Conservation (phyloP, 148 eudicot species). For the Rhododendron molle region DNA sequence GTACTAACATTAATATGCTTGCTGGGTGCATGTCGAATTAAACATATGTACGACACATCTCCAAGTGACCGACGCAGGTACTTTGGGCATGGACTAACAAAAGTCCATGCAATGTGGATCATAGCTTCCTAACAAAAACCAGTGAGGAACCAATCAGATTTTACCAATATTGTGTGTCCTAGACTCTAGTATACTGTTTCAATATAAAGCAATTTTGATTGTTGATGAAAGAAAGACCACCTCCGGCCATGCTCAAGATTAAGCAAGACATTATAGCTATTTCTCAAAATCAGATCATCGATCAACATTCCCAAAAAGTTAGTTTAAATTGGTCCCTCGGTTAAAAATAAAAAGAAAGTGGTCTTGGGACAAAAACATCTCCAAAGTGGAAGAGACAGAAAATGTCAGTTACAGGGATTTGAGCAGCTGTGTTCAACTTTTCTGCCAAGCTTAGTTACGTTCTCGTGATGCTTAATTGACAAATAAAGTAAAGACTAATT, state of each 20-base stretch:
- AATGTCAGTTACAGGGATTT: constrained; percentile 51
- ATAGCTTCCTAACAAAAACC: too few relatives aligned
- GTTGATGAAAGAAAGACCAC: not conserved
- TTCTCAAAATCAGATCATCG: not conserved
- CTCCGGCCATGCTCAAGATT: not conserved
- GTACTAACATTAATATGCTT: not conserved
- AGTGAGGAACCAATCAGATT: too few relatives aligned
- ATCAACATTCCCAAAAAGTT: not conserved
- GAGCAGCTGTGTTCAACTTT: constrained; percentile 93
- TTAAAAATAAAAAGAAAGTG: not conserved
- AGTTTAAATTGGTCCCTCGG: not conserved
- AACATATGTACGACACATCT: too few relatives aligned
- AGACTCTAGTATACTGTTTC: too few relatives aligned
- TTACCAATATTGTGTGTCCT: too few relatives aligned
- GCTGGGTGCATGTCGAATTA: not conserved
- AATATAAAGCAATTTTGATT: too few relatives aligned
- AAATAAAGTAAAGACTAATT: constrained; percentile 69
- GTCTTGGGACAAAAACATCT: not conserved
- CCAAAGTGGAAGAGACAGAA: not conserved
- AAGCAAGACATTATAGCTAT: not conserved
- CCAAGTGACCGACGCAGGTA: too few relatives aligned
- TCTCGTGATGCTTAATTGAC: constrained; percentile 85
- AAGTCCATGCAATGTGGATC: too few relatives aligned
- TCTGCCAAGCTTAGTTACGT: constrained; percentile 26
- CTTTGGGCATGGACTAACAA: too few relatives aligned